Evolutionary conservation across 805 yeast genomes (phyloP).

Genomic region (Schwanniomyces polymorphus): DNA sequence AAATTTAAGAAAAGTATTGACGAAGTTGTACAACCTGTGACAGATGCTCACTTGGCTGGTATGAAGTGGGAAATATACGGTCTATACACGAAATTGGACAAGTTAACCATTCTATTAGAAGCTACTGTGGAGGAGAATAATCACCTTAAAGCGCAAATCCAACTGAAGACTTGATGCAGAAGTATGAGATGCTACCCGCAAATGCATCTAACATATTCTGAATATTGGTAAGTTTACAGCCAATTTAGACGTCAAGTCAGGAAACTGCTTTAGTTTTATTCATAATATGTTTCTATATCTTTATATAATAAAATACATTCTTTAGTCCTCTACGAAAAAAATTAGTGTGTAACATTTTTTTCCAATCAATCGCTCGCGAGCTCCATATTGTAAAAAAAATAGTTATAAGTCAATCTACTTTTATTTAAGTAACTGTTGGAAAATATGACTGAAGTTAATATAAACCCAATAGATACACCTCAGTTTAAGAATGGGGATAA

Average conservation of each 20-base stretch:
- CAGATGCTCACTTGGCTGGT: slow-evolving; percentile 52
- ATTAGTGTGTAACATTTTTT: not conserved
- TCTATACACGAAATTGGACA: slow-evolving; percentile 52
- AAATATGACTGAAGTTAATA: slow-evolving; percentile 7
- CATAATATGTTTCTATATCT: not conserved
- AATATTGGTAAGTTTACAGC: not conserved
- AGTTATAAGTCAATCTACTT: not conserved
- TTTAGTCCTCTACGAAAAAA: not conserved
- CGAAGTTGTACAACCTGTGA: slow-evolving; percentile 57
- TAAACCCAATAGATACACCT: slow-evolving; percentile 8
- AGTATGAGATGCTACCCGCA: not conserved
- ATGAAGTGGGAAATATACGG: slow-evolving; percentile 65
- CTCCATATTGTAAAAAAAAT: not conserved
- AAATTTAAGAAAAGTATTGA: slow-evolving; percentile 54
- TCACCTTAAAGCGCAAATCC: slow-evolving; percentile 15
- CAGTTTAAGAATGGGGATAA: slow-evolving; percentile 32
- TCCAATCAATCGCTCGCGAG: not conserved
- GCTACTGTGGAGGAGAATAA: slow-evolving; percentile 35
- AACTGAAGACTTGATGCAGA: not conserved
- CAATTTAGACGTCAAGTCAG: not conserved
- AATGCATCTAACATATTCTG: not conserved
- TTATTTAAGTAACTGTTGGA: not conserved
- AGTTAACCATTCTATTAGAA: slow-evolving; percentile 41
- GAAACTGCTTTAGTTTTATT: not conserved
- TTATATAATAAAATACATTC: not conserved